Evolutionary conservation across 305 asterid species (phyloP).

Genomic region (Fraxinus greggii): DNA sequence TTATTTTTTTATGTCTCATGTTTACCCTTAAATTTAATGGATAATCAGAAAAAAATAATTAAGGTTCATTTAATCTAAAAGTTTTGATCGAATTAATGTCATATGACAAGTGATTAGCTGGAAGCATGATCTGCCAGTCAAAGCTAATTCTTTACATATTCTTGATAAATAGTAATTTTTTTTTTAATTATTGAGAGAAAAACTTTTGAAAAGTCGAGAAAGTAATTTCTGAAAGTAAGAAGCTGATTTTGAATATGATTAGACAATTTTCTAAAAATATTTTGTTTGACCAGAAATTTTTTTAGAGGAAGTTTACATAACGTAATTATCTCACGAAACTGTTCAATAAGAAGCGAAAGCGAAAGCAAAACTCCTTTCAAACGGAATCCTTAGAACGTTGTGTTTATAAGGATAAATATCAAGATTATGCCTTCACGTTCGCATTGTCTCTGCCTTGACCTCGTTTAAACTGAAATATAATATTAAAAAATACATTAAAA

Average conservation of each 20-base stretch:
- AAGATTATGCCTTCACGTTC: conserved; percentile 21
- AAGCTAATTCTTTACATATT: neutral
- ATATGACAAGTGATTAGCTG: neutral
- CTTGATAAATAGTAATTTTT: neutral
- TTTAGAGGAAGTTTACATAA: neutral
- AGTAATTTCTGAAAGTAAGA: neutral
- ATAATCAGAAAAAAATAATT: conserved; percentile 16
- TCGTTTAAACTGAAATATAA: neutral
- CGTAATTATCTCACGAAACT: neutral
- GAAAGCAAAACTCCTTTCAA: neutral
- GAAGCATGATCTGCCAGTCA: conserved; percentile 4
- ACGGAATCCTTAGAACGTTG: neutral
- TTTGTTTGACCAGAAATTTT: neutral
- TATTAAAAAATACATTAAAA: neutral
- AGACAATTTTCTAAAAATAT: too few relatives aligned
- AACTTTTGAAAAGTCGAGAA: neutral
- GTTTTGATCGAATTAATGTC: neutral
- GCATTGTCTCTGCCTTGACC: neutral
- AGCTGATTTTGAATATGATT: neutral
- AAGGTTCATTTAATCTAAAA: conserved; percentile 24
- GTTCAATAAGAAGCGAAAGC: neutral
- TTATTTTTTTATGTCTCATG: neutral
- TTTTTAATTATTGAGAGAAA: neutral
- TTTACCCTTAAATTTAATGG: neutral
- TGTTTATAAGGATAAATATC: neutral